Base-by-base conservation (phyloP, 1,284 basidiomycete species). In the Ceratobasidium papillatum region DNA sequence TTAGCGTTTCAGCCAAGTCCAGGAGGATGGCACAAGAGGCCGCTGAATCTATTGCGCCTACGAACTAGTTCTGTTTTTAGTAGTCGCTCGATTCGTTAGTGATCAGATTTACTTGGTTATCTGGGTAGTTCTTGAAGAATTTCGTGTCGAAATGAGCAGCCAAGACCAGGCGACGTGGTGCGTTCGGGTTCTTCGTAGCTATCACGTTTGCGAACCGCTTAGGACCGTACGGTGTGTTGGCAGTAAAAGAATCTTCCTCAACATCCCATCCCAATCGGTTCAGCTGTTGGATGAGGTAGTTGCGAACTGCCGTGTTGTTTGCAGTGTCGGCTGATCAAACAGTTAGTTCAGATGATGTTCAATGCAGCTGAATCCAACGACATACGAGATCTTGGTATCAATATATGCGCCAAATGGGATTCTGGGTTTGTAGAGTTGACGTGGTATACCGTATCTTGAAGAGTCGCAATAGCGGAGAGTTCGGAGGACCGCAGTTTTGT, bases 31-130 rank as follows among this genome's bases (percentile, higher is more conserved):
- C 96, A 79, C 96, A 98, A 0, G 98, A 92, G 30, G 94, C 95
- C 0, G 98, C 98, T 5, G 95, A 98, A 82, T 99, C 98, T 5
- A 96, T 99, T 11, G 98, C 98, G 32, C 98, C 98, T 78, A 99
- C 85, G 81, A 99, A 99, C 93, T 94, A 83, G 32, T n/a, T 27
- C 32, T 75, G 78, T 71, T 52, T 22, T 61, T 52, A 34, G 76
- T 75, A 17, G 74, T 62, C 4, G 66, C n/a, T n/a, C 58, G 45
- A 34, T 36, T 41, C 41, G 43, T 25, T 49, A 73, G 41, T n/a
- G 32, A 32, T 17, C 22, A n/a, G 4, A 82, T 85, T 75, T 80
- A 92, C 92, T 84, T 94, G 90, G 79, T 92, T 91, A 38, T 88
- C 82, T 0, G 93, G 93, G 77, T 86, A 90, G 0, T 82, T 82